Evolutionary conservation across 169 alveolate species (phyloP), one percentile per base, ranked within the genome.

Genomic region (Eimeria falciformis): DNA sequence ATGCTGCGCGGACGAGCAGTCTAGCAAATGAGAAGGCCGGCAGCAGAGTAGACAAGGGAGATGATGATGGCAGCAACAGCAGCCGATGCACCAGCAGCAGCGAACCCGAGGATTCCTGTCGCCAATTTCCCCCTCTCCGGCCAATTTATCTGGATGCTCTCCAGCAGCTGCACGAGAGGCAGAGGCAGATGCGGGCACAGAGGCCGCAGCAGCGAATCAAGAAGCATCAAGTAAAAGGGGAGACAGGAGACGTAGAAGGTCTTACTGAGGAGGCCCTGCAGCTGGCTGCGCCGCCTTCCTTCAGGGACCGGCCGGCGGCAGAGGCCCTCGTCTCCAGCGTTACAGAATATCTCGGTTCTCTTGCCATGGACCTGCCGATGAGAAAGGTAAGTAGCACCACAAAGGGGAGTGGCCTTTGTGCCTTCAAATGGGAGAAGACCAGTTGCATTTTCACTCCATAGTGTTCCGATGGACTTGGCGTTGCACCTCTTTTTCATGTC

Each of bases 121-220:
- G 90, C 3, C 90, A 81, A 46, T 2, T 46, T 23, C 90, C 77
- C 11, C 90, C 90, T 4, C 43, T 81, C 40, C 77, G 78, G 37
- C 58, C 90, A 56, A 75, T 55, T 81, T 81, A 53, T 40, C 90
- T 81, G 27, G 46, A 40, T 55, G 90, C 90, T 25, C 77, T 81
- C 37, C 90, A 81, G 45, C 90, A 55, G 45, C 23, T 81, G 90
- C 90, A 81, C 37, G 90, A 81, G n/a, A 81, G 90, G 7, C 90
- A 81, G 25, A 55, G 75, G 77, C 89, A 81, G 25, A 12, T 71
- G 90, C 77, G 90, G 75, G n/a, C 56, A 37, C 6, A 37, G 12
- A 81, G 40, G 4, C 37, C 58, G 58, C 77, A 81, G 68, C 90
- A 81, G 50, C 56, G 90, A 56, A 25, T 17, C n/a, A 27, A 56